Conservation (phyloP, 1,284 basidiomycete genomes). For the Ceratobasidium sp. region DNA sequence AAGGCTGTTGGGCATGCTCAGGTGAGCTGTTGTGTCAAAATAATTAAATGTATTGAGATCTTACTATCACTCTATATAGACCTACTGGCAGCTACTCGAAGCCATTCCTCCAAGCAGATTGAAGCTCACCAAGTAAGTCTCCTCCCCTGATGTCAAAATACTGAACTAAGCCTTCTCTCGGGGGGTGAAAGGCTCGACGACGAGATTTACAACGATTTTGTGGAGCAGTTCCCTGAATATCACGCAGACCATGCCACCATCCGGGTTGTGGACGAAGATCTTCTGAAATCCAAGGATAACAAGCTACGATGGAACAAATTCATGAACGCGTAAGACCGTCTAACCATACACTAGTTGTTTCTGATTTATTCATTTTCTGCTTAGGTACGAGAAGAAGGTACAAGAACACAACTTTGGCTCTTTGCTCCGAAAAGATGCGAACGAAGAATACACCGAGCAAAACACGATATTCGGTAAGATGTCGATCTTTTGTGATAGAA, state of each 20-base stretch:
- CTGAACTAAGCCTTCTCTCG: not conserved
- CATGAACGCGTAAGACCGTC: conserved; percentile 75
- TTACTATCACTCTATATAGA: conserved; percentile 61
- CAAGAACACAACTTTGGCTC: conserved; percentile 99
- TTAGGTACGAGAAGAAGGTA: conserved; percentile 83
- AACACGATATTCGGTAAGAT: conserved; percentile 93
- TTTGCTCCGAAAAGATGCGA: conserved; percentile 84
- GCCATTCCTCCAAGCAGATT: conserved; percentile 82
- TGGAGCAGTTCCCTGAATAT: conserved; percentile 86
- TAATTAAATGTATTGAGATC: not conserved
- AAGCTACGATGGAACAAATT: conserved; percentile 95
- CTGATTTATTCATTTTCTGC: too few species aligned
- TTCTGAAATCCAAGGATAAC: conserved; percentile 90
- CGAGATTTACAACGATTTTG: conserved; percentile 86
- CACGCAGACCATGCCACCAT: conserved; percentile 71
- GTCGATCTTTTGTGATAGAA: not conserved
- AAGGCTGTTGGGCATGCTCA: conserved; percentile 96
- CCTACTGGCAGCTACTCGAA: conserved; percentile 95
- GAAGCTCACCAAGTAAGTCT: conserved; percentile 78
- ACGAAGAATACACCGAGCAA: conserved; percentile 86
- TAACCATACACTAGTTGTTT: not conserved
- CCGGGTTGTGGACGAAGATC: conserved; percentile 86
- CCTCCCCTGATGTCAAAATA: not conserved
- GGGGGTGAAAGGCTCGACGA: conserved; percentile 77
- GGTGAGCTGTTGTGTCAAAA: conserved; percentile 58